Conservation (phyloP, 2,329 filamentous ascomycete species). For the Alternaria alternata region DNA sequence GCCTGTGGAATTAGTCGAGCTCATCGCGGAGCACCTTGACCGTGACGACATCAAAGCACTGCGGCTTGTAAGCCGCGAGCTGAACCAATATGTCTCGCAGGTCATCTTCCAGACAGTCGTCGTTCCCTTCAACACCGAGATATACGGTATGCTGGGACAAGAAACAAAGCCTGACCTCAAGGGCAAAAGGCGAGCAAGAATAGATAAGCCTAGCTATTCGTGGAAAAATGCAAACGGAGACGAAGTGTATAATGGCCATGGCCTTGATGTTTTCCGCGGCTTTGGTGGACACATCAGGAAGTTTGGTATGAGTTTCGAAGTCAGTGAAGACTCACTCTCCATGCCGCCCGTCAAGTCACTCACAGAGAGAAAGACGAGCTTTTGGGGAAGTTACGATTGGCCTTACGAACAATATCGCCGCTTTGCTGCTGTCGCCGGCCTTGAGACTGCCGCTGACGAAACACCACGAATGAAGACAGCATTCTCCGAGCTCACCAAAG, state of each 20-base stretch:
- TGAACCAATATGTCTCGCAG: conserved; percentile 65
- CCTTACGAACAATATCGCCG: conserved; percentile 66
- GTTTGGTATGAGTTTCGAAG: conserved; percentile 74
- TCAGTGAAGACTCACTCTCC: conserved; percentile 63
- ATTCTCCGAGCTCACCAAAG: conserved; percentile 63
- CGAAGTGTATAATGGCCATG: conserved; percentile 63
- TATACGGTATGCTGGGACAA: conserved; percentile 64
- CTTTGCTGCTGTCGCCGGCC: conserved; percentile 65
- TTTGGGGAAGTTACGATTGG: conserved; percentile 73
- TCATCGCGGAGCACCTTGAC: conserved; percentile 64
- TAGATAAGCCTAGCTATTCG: conserved; percentile 39
- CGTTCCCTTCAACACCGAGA: conserved; percentile 70
- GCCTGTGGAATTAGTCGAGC: conserved; percentile 69
- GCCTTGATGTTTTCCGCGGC: conserved; percentile 67
- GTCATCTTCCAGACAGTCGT: conserved; percentile 70
- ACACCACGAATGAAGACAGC: conserved; percentile 68
- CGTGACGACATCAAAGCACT: conserved; percentile 67
- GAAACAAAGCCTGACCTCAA: conserved; percentile 47
- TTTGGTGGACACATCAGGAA: conserved; percentile 68
- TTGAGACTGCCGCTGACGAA: conserved; percentile 71
- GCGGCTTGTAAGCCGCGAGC: conserved; percentile 68
- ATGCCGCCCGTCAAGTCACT: conserved; percentile 65
- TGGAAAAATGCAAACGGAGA: conserved; percentile 56
- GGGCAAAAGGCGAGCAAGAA: conserved; percentile 45
- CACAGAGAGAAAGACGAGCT: conserved; percentile 63